These are phyloP conservation scores for Geranium brycei DNA, from an alignment of 345 rosid species.

Conservation along the genomic window DNA sequence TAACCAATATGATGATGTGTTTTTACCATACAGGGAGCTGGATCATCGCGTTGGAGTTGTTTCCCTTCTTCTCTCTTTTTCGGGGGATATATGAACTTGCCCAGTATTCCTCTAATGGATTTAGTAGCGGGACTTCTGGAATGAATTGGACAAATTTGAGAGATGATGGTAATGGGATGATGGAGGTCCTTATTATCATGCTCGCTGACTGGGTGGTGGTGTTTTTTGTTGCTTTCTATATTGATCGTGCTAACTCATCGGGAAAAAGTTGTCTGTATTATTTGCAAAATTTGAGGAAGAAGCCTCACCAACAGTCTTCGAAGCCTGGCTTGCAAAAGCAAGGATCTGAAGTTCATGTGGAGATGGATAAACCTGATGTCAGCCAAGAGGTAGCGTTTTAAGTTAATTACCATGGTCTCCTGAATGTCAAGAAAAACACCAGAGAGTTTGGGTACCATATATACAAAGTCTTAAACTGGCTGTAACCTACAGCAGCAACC, in stretches of 20 bases:
- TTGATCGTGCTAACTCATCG: conserved; percentile 46
- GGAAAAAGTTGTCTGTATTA: conserved; percentile 41
- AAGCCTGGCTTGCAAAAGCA: conserved; percentile 49
- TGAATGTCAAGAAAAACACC: too few relatives aligned
- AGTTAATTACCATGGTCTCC: background rate
- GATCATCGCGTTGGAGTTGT: conserved; percentile 56
- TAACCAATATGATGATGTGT: too few relatives aligned
- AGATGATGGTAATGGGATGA: conserved; percentile 47
- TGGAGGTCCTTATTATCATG: conserved; percentile 46
- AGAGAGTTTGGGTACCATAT: too few relatives aligned
- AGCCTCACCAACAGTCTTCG: conserved; percentile 18
- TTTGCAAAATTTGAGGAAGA: conserved; percentile 30
- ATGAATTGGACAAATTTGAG: conserved; percentile 58
- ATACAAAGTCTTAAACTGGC: too few relatives aligned
- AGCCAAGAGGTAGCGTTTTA: conserved; percentile 48
- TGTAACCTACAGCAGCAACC: too few relatives aligned
- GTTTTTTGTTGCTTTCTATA: conserved; percentile 49
- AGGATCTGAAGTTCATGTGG: conserved; percentile 43
- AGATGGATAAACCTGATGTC: conserved; percentile 74
- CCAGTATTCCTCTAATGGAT: conserved; percentile 34
- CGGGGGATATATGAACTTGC: conserved; percentile 81
- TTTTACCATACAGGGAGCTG: conserved; percentile 36
- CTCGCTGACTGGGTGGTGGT: conserved; percentile 55
- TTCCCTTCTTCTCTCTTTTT: conserved; percentile 70
- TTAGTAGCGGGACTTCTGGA: conserved; percentile 43